Percentiles rank a stretch among this genome's conserved stretches.
Evolutionary conservation across 305 asterid genomes (phyloP).

Genomic region (Striga hermonthica): DNA sequence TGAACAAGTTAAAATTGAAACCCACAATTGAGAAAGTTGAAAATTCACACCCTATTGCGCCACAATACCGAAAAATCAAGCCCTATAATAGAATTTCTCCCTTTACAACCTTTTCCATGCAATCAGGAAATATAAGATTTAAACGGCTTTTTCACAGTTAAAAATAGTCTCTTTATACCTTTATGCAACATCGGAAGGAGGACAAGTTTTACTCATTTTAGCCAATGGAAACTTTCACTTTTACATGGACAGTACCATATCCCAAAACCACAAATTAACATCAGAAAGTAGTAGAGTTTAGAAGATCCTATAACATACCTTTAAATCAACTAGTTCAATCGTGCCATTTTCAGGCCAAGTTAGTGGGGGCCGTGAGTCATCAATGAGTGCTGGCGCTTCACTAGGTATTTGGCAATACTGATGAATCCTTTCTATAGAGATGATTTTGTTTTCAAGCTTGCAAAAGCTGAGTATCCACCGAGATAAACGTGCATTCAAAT

Average conservation of each 20-base stretch:
- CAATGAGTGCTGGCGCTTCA: conserved; percentile 56
- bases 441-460: conserved; percentile 93
- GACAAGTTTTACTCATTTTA: not conserved
- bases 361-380: conserved; percentile 51
- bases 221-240: not conserved
- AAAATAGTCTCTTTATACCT: too few species aligned
- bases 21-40: too few species aligned
- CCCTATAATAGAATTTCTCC: too few species aligned
- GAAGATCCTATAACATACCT: conserved; percentile 37
- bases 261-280: not conserved
- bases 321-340: conserved; percentile 52
- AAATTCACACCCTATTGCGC: too few species aligned
- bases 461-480: conserved; percentile 99
- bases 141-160: too few species aligned
- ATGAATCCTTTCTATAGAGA: conserved; percentile 69
- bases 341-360: conserved; percentile 68
- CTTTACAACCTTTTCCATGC: too few species aligned
- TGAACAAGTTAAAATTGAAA: too few species aligned
- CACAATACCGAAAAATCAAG: too few species aligned
- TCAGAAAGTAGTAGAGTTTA: not conserved
- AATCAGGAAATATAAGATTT: too few species aligned
- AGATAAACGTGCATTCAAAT: conserved; percentile 91
- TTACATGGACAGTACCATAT: not conserved
- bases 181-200: not conserved
- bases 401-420: conserved; percentile 72